Evolutionary conservation across 2,329 filamentous ascomycete species (phyloP), one percentile per base, ranked within the genome.

Genomic region (Coniochaeta sp.): DNA sequence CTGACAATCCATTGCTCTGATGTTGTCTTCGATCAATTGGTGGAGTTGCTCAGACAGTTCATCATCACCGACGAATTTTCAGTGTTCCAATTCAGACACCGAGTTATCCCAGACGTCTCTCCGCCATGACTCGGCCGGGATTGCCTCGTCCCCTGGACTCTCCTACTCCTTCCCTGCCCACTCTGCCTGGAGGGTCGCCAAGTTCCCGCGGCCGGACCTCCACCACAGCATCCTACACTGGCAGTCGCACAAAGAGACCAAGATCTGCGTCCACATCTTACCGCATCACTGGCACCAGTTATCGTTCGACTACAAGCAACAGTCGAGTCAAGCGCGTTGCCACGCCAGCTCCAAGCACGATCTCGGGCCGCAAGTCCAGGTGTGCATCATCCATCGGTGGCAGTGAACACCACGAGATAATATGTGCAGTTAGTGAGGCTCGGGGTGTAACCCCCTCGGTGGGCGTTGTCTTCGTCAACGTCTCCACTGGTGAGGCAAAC

Each of bases 381-480:
- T 70, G 73, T 1, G 67, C 72, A 4, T 72, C 63, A 62, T 74
- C 77, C 8, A 65, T 81, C 7, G 79, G 80, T 56, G 73, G 75
- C 8, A 76, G 74, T 14, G 82, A 84, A 34, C 71, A 75, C 26
- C 88, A 93, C 67, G 85, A 89, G 62, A 85, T 96, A 59, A 79
- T 97, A n/a, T 98, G 93, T 72, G 93, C 93, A 4, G 75, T 97
- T 56, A 90, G 86, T 67, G 92, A 97, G 71, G 91, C 90, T 50
- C 88, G 93, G n/a, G 91, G 91, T 5, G 84, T 96, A 4, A 88
- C 90, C 24, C 91, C 92, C 0, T 89, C 87, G 0, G 88, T 98
- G 1, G 93, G 93, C 0, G 79, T 96, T 44, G 90, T 91, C 2
- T 93, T 97, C 69, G 80, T 97, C 69, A 96, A 98, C 68, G 79